Conservation (phyloP, 768 basidiomycete species). For the Lepiota brunneoincarnata region DNA sequence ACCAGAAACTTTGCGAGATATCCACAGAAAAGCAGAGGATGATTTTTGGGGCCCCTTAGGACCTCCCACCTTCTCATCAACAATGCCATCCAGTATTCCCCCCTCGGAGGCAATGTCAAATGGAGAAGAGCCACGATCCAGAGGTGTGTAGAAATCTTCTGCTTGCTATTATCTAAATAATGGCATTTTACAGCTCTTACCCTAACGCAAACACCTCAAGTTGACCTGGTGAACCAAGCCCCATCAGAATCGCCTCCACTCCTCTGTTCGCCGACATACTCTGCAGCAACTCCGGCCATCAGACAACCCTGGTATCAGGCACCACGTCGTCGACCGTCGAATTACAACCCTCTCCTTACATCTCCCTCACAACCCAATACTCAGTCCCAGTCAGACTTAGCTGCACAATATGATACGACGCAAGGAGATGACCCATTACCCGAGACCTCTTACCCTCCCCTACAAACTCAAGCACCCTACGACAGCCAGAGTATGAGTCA, state of each 20-base stretch:
- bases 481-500: constrained; percentile 42
- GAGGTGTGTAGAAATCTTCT: no score
- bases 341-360: neutral
- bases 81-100: neutral
- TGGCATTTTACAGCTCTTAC: neutral
- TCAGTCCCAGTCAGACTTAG: neutral
- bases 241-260: neutral
- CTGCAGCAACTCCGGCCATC: neutral
- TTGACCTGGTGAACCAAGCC: neutral
- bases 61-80: constrained; percentile 12
- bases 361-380: neutral
- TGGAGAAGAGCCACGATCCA: neutral
- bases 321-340: neutral
- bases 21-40: constrained; percentile 44
- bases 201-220: no score
- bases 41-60: constrained; percentile 37
- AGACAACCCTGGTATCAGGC: constrained; percentile 11
- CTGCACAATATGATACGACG: neutral
- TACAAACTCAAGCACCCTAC: constrained; percentile 57
- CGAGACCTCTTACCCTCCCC: constrained; percentile 27
- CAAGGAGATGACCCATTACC: neutral
- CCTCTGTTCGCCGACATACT: neutral
- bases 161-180: neutral
- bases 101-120: neutral
- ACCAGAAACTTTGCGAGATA: constrained; percentile 43